Base-by-base conservation (phyloP, 371 early-diverging fungal species). In the Rhizomucor miehei region DNA sequence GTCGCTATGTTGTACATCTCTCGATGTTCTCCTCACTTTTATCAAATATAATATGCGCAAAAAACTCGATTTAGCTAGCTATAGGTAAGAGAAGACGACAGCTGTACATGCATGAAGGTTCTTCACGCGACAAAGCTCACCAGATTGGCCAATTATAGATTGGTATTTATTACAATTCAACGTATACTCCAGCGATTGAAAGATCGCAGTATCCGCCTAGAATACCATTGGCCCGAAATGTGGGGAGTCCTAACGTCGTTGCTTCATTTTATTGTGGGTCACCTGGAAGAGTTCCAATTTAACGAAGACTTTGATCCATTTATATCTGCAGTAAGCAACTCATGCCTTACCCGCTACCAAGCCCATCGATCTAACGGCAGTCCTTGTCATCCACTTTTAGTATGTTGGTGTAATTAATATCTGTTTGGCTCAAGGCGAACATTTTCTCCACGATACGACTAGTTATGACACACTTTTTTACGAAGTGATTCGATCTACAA, bases 11-110 rank as follows among this genome's bases (percentile, higher is more conserved):
- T 71, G 71, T 35, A 63, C 59, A 1, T 36, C 73, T 10, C 39
- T 82, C 37, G 82, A 82, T 52, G 69, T 65, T 11, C 51, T 75
- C 19, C 47, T 80, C 0, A 59, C 73, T n/a, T 80, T 75, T 45
- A 44, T 80, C n/a, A 77, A 75, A 44, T 77, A 80, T 57, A 80
- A 77, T 44, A 69, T 80, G 58, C 66, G 73, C 17, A 82, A 82
- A 48, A 82, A 75, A 41, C 59, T 82, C 35, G 76, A 75, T 44
- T 39, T 82, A 20, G 62, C 65, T n/a, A 68, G 68, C 8, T 79
- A 74, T 50, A 75, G 64, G 81, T 81, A 69, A 69, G 49, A 17
- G 8, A 35, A 36, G 12, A 12, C n/a, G n/a, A n/a, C n/a, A 29
- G 29, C 29, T 29, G 8, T 29, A 29, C 16, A 13, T 45, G 9